These are phyloP conservation scores for Xylariomycetidae sp. DNA, from an alignment of 2,329 filamentous ascomycete genomes.

Conservation along the genomic window DNA sequence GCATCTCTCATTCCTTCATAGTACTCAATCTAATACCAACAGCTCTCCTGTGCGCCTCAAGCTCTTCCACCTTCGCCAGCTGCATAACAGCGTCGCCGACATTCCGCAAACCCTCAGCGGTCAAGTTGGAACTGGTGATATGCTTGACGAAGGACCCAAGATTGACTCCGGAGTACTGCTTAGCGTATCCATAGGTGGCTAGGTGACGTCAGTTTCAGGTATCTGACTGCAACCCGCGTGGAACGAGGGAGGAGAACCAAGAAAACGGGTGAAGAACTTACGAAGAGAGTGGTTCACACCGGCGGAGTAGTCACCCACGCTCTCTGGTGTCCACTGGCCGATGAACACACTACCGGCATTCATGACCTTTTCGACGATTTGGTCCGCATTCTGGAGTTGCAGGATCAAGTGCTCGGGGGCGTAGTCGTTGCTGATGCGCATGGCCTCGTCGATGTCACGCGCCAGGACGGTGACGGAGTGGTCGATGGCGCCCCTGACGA, in stretches of 20 bases:
- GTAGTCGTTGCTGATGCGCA: slow-evolving; percentile 84
- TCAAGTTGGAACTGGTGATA: slow-evolving; percentile 91
- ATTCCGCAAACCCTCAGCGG: slow-evolving; percentile 75
- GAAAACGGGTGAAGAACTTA: slow-evolving; percentile 47
- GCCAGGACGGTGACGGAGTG: slow-evolving; percentile 87
- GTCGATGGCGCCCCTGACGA: slow-evolving; percentile 81
- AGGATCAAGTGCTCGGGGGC: slow-evolving; percentile 95
- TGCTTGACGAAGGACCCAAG: slow-evolving; percentile 95
- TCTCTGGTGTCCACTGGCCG: slow-evolving; percentile 94
- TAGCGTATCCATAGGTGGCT: slow-evolving; percentile 97
- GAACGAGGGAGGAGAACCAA: not conserved
- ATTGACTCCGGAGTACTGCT: slow-evolving; percentile 97
- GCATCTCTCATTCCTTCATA: slow-evolving; percentile 2
- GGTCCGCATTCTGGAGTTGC: slow-evolving; percentile 72
- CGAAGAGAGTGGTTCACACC: slow-evolving; percentile 96
- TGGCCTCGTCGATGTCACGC: slow-evolving; percentile 63
- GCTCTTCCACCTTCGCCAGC: slow-evolving; percentile 85
- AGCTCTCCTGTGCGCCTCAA: slow-evolving; percentile 88
- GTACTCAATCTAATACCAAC: slow-evolving; percentile 75
- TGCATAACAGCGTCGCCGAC: slow-evolving; percentile 91
- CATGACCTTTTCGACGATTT: slow-evolving; percentile 70
- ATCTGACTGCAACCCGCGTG: not conserved
- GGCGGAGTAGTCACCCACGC: slow-evolving; percentile 95
- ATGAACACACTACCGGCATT: slow-evolving; percentile 97
- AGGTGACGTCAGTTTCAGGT: slow-evolving; percentile 8